Evolutionary conservation across 108 stramenopile genomes (phyloP), one percentile per base, ranked within the genome.

Genomic region (Chaetoceros tenuissimus): DNA sequence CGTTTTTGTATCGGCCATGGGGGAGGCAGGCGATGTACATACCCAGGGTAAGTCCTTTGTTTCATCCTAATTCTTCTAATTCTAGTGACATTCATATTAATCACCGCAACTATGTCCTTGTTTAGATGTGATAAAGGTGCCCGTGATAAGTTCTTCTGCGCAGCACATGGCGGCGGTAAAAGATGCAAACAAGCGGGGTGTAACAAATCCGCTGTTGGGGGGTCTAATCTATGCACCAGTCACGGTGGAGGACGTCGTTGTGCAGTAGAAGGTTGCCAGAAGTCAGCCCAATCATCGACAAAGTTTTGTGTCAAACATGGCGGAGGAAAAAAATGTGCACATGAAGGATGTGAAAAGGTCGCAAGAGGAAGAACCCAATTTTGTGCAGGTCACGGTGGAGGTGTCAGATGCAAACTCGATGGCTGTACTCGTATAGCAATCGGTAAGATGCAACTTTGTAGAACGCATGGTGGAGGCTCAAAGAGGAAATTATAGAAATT

Each of bases 1-100:
- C 69, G 94, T 22, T 96, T 92, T 64, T 98, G 97, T 70, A 96
- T 98, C 66, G 95, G 94, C 13, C 97, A 98, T 68, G 97, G 97
- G 13, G 97, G 97, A 29, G 97, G 97, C 16, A 84, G 94, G 45
- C 68, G 97, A 53, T 98, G 97, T 60, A 92, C 89, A 19, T 81
- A 74, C 57, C 83, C 83, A 0, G n/a, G n/a, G n/a, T n/a, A n/a
- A n/a, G n/a, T n/a, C n/a, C n/a, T n/a, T n/a, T n/a, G n/a, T n/a
- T n/a, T n/a, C n/a, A n/a, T n/a, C n/a, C n/a, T n/a, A n/a, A n/a
- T n/a, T n/a, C n/a, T n/a, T n/a, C n/a, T n/a, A n/a, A n/a, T n/a
- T n/a, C n/a, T n/a, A n/a, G n/a, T n/a, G n/a, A n/a, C n/a, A n/a
- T n/a, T n/a, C n/a, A n/a, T n/a, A n/a, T n/a, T n/a, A n/a, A n/a